phyloP scores from a whole-genome alignment of 441 rosid genomes.

The Manihot esculenta region DNA sequence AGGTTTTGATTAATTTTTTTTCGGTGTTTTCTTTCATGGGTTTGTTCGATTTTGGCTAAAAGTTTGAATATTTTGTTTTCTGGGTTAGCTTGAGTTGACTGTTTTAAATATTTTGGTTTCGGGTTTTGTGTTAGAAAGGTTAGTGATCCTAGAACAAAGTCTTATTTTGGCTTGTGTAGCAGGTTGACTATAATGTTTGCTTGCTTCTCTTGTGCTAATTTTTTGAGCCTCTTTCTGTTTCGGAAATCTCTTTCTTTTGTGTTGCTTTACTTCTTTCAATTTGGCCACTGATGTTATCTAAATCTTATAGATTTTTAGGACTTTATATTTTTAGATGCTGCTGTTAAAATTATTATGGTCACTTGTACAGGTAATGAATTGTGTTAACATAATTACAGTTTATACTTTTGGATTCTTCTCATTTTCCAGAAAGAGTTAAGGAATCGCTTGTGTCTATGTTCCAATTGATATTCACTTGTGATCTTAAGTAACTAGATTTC shows the following conservation, averaged over 20 bases:
- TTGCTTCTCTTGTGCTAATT: too few relatives aligned
- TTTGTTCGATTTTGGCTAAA: slow-evolving; percentile 10
- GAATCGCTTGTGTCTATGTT: too few relatives aligned
- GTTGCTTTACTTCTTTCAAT: slow-evolving; percentile 1
- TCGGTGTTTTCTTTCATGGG: slow-evolving; percentile 5
- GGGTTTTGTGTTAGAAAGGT: not conserved
- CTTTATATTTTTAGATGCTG: not conserved
- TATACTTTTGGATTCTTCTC: not conserved
- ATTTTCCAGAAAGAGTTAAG: too few relatives aligned
- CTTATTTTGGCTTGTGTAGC: slow-evolving; percentile 4
- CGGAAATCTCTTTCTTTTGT: not conserved
- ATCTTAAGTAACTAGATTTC: not conserved
- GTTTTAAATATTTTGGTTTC: not conserved
- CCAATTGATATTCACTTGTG: too few relatives aligned
- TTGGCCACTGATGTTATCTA: not conserved
- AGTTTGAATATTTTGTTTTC: slow-evolving; percentile 20
- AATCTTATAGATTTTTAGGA: not conserved
- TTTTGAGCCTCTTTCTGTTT: not conserved
- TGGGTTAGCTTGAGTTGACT: slow-evolving; percentile 10
- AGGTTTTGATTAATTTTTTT: too few relatives aligned
- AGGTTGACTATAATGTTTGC: not conserved
- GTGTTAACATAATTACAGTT: not conserved
- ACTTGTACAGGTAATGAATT: not conserved
- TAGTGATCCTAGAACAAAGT: slow-evolving; percentile 7
- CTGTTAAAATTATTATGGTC: not conserved